A percentile compares a stretch with the other conserved stretches of the same genome.
Conservation (phyloP, 495 filamentous ascomycete species). For the Penicillium odoratum region DNA sequence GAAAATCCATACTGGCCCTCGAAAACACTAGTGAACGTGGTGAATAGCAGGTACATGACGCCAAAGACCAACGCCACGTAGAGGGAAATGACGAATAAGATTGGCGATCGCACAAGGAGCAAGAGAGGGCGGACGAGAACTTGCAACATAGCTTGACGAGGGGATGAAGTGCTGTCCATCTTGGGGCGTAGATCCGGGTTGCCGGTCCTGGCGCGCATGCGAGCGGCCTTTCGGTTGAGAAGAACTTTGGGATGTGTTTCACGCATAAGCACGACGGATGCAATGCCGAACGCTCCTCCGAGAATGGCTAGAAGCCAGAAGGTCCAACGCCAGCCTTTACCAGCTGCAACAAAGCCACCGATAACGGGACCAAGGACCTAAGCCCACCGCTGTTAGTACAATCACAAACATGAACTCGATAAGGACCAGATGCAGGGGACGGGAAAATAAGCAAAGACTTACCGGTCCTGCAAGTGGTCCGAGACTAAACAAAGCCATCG, state of each 20-base stretch:
- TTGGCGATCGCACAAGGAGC: conserved; percentile 40
- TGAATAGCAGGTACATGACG: conserved; percentile 41
- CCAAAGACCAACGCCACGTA: conserved; percentile 38
- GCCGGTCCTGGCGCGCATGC: conserved; percentile 49
- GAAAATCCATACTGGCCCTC: conserved; percentile 33
- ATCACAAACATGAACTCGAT: too few relatives aligned
- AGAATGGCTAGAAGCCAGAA: conserved; percentile 48
- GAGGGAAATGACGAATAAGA: conserved; percentile 33
- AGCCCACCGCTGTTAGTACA: too few relatives aligned
- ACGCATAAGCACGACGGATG: too few relatives aligned
- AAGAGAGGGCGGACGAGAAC: conserved; percentile 26
- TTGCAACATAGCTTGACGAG: conserved; percentile 38
- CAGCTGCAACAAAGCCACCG: conserved; percentile 6
- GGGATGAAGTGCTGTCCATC: conserved; percentile 53
- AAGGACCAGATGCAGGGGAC: too few relatives aligned
- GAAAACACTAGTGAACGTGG: conserved; percentile 41
- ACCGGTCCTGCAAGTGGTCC: conserved; percentile 8
- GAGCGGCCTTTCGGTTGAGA: conserved; percentile 63
- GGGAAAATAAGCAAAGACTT: too few relatives aligned
- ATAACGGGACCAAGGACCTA: conserved; percentile 7
- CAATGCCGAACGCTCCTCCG: conserved; percentile 34
- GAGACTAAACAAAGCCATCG: conserved; percentile 6
- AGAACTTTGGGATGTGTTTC: conserved; percentile 76
- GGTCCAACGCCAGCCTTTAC: conserved; percentile 47
- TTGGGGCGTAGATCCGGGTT: conserved; percentile 51